A percentile compares a stretch with the other conserved stretches of the same genome.
These are phyloP conservation scores for Wickerhamomyces hampshirensis DNA, from an alignment of 805 yeast genomes.

Conservation along the genomic window DNA sequence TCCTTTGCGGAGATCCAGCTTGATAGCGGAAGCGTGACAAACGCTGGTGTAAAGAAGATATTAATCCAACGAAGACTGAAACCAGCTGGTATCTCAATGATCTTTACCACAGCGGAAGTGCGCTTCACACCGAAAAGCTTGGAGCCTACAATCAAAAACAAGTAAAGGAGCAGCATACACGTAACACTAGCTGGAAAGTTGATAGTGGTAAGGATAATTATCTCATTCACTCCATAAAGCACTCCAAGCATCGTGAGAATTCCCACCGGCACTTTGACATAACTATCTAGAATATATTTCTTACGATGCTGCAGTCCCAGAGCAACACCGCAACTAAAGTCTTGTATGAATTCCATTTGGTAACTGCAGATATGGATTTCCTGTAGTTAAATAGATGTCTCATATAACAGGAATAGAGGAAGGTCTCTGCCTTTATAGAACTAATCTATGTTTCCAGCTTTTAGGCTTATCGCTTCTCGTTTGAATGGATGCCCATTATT, in stretches of 20 bases:
- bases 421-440: too few relatives aligned
- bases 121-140: constrained; percentile 30
- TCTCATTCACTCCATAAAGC: constrained; percentile 24
- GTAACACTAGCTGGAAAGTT: constrained; percentile 68
- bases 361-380: too few relatives aligned
- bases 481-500: too few relatives aligned
- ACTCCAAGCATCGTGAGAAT: constrained; percentile 16
- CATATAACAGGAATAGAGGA: too few relatives aligned
- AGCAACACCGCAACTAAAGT: too few relatives aligned
- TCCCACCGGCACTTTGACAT: constrained; percentile 22
- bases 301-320: constrained; percentile 17
- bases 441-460: too few relatives aligned
- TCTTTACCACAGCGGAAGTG: constrained; percentile 23
- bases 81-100: constrained; percentile 58
- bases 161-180: constrained; percentile 58
- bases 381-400: too few relatives aligned
- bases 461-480: too few relatives aligned
- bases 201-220: constrained; percentile 28
- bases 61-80: constrained; percentile 75
- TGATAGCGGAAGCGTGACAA: constrained; percentile 65
- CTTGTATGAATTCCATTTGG: too few relatives aligned
- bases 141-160: constrained; percentile 37
- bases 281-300: constrained; percentile 18
- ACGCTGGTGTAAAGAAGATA: constrained; percentile 73
- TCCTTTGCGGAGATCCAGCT: constrained; percentile 62